Evolutionary conservation across 208 protist genomes (phyloP), one percentile per base, ranked within the genome.

Genomic region (Porcisia hertigi): DNA sequence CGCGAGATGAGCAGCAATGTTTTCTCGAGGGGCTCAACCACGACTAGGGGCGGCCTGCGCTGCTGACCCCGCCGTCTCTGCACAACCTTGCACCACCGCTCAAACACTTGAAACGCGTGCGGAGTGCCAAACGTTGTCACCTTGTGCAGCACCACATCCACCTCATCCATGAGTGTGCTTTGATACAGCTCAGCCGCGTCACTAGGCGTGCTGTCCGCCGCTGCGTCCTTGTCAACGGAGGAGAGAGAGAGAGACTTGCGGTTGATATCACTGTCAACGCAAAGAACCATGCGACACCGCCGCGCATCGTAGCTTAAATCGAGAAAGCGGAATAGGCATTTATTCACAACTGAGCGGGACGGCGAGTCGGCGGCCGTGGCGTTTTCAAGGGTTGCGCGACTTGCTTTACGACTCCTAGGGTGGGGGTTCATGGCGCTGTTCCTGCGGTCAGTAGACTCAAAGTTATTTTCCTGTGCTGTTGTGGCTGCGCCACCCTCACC

Each of bases 91-190:
- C 79, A 88, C 89, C 90, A 96, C 47, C 59, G 49, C 47, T 76
- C 20, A 34, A 96, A 71, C n/a, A 89, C 88, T 0, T 43, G 65
- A 9, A 77, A 80, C 20, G 88, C 89, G 2, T 69, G 71, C 55
- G 78, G 75, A 16, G 73, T 69, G 41, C 83, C 88, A 34, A 93
- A 89, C 60, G 90, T 90, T 54, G 86, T 83, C 25, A 94, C 82
- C 77, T 96, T 96, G 79, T 96, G 92, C 8, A 96, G 71, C n/a
- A 96, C 77, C 64, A 94, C 86, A 71, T 95, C 86, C 20, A 92
- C 85, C 25, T 84, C 70, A 3, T 69, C 77, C 12, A n/a, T 57
- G 7, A 74, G 49, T 18, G 41, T 65, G 23, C 30, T 45, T 23
- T 79, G 49, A 49, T 72, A 58, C 5, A 57, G 54, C 20, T 69